These are phyloP conservation scores for Osmanthus fragrans DNA, from an alignment of 257 asterid species.

Conservation along the genomic window DNA sequence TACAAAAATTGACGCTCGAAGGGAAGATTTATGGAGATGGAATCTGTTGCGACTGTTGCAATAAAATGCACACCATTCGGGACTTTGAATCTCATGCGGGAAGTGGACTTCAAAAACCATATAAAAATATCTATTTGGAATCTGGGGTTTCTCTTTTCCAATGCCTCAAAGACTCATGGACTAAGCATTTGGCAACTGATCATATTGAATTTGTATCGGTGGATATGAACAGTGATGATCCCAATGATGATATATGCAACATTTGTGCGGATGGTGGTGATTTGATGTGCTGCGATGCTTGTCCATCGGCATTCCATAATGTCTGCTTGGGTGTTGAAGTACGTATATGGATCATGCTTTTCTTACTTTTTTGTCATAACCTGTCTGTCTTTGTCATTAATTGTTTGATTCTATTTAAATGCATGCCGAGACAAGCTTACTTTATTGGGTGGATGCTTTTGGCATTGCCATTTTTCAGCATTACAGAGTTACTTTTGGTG, in stretches of 20 bases:
- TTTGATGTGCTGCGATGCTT: constrained; percentile 87
- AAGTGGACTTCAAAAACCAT: constrained; percentile 47
- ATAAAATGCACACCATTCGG: constrained; percentile 35
- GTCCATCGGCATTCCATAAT: constrained; percentile 93
- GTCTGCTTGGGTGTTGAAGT: constrained; percentile 81
- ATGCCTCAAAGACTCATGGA: constrained; percentile 78
- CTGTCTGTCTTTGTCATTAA: constrained; percentile 21
- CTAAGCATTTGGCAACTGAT: constrained; percentile 47
- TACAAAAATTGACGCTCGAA: constrained; percentile 36
- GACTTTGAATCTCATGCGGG: constrained; percentile 79
- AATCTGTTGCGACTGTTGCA: constrained; percentile 79
- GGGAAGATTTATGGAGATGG: constrained; percentile 78
- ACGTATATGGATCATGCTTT: constrained; percentile 25
- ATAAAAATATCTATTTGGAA: constrained; percentile 50
- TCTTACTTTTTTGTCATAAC: constrained; percentile 1
- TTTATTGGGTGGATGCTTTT: neutral
- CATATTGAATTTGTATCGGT: constrained; percentile 57
- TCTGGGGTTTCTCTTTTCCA: constrained; percentile 68
- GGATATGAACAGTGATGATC: constrained; percentile 76
- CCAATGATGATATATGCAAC: constrained; percentile 89
- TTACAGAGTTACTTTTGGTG: neutral
- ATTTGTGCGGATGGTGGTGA: constrained; percentile 96
- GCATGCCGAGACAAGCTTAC: neutral
- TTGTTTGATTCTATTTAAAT: constrained; percentile 13
- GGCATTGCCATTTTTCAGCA: neutral